Conservation (phyloP, 225 moss, liverwort and hornwort species). For the Anthoceros angustus region DNA sequence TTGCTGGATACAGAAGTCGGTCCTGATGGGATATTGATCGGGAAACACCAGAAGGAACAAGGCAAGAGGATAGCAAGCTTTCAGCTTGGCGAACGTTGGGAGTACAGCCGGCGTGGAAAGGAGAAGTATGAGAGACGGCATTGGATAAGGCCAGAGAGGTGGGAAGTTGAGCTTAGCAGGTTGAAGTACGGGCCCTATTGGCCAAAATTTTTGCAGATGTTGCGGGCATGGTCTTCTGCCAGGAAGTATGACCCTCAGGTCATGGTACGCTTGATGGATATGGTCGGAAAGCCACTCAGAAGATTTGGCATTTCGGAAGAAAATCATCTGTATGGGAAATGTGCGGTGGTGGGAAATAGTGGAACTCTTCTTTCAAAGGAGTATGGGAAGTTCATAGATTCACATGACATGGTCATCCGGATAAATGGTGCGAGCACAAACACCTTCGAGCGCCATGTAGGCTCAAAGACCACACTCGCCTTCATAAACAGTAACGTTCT, state of each 20-base stretch:
- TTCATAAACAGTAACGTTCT: conserved; percentile 37
- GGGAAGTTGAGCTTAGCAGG: background rate
- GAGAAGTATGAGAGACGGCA: background rate
- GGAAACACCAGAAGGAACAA: background rate
- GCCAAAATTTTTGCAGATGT: conserved; percentile 3
- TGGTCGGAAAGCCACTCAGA: conserved; percentile 13
- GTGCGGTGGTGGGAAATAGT: conserved; percentile 38
- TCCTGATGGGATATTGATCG: background rate
- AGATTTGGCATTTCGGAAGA: background rate
- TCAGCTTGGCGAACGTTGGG: too few relatives aligned
- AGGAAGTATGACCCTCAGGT: conserved; percentile 15
- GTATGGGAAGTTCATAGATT: conserved; percentile 29
- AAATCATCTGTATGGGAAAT: conserved; percentile 11
- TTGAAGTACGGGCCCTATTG: conserved; percentile 10
- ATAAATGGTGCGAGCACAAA: conserved; percentile 24
- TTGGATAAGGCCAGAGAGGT: background rate
- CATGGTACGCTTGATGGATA: conserved; percentile 17
- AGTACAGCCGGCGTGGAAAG: background rate
- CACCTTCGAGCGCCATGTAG: conserved; percentile 18
- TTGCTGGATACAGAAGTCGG: background rate
- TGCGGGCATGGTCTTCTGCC: conserved; percentile 15
- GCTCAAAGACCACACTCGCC: conserved; percentile 27
- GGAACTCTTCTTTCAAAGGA: conserved; percentile 26
- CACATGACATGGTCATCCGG: conserved; percentile 33
- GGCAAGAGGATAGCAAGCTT: background rate